Percentiles rank a stretch among this genome's conserved stretches.
phyloP scores from a whole-genome alignment of 202 grass and related monocot species.

The Elaeis oleifera region DNA sequence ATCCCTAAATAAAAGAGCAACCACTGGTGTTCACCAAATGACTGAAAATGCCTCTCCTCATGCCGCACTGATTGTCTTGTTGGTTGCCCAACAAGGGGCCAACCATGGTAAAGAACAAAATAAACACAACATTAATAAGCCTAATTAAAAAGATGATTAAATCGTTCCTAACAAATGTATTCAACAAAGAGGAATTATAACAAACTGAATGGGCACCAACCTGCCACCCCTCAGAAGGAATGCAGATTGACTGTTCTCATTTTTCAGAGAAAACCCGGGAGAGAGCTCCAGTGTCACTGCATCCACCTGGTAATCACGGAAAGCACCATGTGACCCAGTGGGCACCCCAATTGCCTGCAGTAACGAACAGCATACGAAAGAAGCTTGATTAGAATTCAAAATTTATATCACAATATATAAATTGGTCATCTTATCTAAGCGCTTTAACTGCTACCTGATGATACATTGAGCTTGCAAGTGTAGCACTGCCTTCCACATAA shows the following conservation, averaged over 20 bases:
- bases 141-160: background rate
- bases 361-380: constrained; percentile 18
- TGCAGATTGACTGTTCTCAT: constrained; percentile 64
- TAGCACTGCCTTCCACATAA: constrained; percentile 72
- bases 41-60: no score
- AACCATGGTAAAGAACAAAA: no score
- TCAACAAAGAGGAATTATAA: background rate
- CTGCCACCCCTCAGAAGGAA: constrained; percentile 83
- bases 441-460: constrained; percentile 49
- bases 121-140: no score
- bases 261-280: constrained; percentile 60
- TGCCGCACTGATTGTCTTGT: no score
- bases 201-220: constrained; percentile 25
- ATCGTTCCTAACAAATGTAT: background rate
- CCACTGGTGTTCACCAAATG: no score
- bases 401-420: background rate
- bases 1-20: no score
- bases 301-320: constrained; percentile 95
- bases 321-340: constrained; percentile 88
- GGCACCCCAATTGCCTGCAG: constrained; percentile 86
- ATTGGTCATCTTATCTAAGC: background rate
- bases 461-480: constrained; percentile 84
- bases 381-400: constrained; percentile 1
- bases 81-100: no score
- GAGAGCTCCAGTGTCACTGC: constrained; percentile 82